These are phyloP conservation scores for Cyclotella baltica DNA, from an alignment of 108 stramenopile genomes.

Conservation along the genomic window DNA sequence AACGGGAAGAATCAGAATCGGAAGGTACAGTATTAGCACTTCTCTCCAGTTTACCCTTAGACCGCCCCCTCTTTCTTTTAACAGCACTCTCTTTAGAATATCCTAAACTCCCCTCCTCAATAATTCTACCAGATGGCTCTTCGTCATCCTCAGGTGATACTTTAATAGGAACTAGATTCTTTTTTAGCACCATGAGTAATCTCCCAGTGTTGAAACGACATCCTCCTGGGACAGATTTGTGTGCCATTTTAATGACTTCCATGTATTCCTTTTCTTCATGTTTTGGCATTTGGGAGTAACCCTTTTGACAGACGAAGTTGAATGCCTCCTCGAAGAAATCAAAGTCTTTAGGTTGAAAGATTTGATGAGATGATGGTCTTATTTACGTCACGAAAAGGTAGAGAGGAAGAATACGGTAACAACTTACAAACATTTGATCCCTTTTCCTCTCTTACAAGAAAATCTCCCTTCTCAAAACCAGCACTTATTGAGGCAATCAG, in stretches of 20 bases:
- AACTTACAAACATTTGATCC: constrained; percentile 80
- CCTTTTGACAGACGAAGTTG: constrained; percentile 86
- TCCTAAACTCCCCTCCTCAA: background rate
- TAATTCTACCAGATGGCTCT: background rate
- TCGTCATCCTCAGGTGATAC: background rate
- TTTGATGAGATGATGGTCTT: no score
- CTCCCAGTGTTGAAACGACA: constrained; percentile 85
- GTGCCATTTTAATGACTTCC: constrained; percentile 77
- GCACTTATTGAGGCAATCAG: constrained; percentile 80
- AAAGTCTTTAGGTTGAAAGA: no score
- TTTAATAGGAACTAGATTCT: constrained; percentile 30
- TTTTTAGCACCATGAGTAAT: constrained; percentile 77
- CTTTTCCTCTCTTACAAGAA: constrained; percentile 84
- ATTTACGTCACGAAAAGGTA: no score
- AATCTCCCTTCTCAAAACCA: constrained; percentile 88
- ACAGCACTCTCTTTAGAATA: background rate
- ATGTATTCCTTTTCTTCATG: constrained; percentile 83
- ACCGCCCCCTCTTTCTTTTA: background rate
- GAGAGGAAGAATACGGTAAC: no score
- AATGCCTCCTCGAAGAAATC: constrained; percentile 88
- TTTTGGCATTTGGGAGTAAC: constrained; percentile 77
- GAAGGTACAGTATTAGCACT: constrained; percentile 25
- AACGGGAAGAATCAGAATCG: constrained; percentile 22
- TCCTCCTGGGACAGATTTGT: constrained; percentile 79
- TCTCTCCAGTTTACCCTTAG: constrained; percentile 1